Base-by-base conservation (phyloP, 2,329 filamentous ascomycete genomes). In the Chaetomiaceae sp. region DNA sequence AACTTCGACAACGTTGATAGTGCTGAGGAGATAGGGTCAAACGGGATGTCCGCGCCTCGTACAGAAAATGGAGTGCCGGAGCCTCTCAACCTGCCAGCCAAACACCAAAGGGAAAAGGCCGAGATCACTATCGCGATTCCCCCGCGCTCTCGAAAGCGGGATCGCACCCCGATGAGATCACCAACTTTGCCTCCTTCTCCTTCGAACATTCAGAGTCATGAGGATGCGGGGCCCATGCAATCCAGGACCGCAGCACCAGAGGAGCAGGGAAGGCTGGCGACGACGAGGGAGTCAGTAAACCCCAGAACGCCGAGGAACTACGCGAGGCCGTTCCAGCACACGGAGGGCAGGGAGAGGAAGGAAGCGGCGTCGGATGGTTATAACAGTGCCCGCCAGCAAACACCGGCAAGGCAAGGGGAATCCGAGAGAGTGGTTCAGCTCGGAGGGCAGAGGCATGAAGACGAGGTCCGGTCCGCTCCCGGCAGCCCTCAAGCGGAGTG, bases 111-210 rank as follows among this genome's bases (percentile, higher is more conserved):
- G 1, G 16, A n/a, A 14, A 13, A 17, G 16, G 35, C 16, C 33
- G 54, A 54, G 2, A 23, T 42, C 5, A 13, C 34, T 1, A 44
- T 58, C 10, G 35, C 39, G 4, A 49, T 58, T 12, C 58, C 58
- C 6, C 58, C 60, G 9, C 53, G 56, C 5, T 62, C 60, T 16
- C 54, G 46, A 33, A 60, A 49, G 42, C 50, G 59, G 37, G 48
- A 38, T 9, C 37, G 45, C 21, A 34, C 27, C 13, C 19, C 31
- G n/a, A 20, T 23, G 1, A 35, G 34, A 3, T 23, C 34, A 17
- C 34, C 42, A 4, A 17, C n/a, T n/a, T 19, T 4, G 16, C 39
- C 5, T 31, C n/a, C 51, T 27, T 51, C 50, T 10, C 23, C 16
- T n/a, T 34, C 39, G 16, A 12, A 7, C 10, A 30, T 27, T 4